A percentile compares a stretch with the other conserved stretches of the same genome.
Conservation (phyloP, 2,329 filamentous ascomycete species). For the Arthrocladium fulminans region DNA sequence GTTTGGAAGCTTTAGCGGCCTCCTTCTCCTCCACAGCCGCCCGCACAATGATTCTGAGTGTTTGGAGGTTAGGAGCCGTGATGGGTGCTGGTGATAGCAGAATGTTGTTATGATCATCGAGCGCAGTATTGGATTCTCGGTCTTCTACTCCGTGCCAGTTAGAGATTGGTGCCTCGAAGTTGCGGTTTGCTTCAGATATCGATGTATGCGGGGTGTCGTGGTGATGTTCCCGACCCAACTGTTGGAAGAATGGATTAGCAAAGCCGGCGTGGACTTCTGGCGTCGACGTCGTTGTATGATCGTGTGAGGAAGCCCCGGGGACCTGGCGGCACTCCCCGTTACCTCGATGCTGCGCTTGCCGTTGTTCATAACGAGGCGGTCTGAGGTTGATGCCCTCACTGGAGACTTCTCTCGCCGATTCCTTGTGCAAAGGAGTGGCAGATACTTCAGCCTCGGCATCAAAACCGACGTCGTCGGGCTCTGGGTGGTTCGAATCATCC, state of each 20-base stretch:
- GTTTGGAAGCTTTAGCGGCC: background rate
- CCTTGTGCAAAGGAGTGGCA: no score
- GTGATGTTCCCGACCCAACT: background rate
- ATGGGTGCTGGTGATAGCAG: slow-evolving; percentile 8
- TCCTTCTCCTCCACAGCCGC: slow-evolving; percentile 13
- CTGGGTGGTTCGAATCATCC: background rate
- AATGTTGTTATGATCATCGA: background rate
- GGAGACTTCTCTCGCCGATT: no score
- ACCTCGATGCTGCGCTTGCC: no score
- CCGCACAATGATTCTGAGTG: slow-evolving; percentile 19
- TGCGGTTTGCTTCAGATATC: background rate
- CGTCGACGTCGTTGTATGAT: no score
- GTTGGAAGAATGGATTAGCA: background rate
- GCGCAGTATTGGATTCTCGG: background rate
- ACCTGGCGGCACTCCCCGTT: no score
- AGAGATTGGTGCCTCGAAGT: background rate
- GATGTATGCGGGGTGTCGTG: background rate
- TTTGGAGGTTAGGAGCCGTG: slow-evolving; percentile 16
- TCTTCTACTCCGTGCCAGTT: background rate
- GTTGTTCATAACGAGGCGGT: no score
- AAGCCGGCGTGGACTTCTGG: no score
- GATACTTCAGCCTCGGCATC: background rate
- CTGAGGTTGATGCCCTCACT: no score
- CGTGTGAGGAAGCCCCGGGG: no score
- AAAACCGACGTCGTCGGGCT: background rate